phyloP scores from a whole-genome alignment of 495 filamentous ascomycete species.

The Tuber microsphaerosporum region DNA sequence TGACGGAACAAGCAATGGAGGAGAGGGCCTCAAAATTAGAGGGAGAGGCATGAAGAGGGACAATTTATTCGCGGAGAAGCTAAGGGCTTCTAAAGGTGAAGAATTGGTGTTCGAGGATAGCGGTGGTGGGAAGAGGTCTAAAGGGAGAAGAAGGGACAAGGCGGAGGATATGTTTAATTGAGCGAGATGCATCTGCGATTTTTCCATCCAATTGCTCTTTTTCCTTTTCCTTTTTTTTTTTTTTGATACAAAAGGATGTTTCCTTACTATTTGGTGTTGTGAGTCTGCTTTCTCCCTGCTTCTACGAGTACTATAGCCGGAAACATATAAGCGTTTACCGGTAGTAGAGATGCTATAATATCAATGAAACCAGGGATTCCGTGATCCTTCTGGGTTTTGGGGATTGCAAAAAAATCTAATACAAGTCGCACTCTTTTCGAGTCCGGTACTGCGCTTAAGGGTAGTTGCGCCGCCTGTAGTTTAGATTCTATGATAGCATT shows the following conservation, averaged over 20 bases:
- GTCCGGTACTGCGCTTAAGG: neutral
- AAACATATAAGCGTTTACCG: neutral
- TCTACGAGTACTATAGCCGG: neutral
- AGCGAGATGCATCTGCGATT: neutral
- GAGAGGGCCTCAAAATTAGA: conserved; percentile 26
- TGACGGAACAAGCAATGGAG: conserved; percentile 9
- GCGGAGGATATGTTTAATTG: conserved; percentile 40
- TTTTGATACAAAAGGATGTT: neutral
- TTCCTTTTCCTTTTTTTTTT: no score
- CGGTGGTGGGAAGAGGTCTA: conserved; percentile 10
- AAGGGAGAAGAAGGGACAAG: conserved; percentile 29
- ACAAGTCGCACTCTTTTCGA: neutral
- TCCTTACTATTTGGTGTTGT: neutral
- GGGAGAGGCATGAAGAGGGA: conserved; percentile 24
- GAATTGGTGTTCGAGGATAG: conserved; percentile 24
- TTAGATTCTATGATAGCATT: neutral
- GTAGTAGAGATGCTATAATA: neutral
- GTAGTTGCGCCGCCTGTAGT: neutral
- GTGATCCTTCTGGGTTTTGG: neutral
- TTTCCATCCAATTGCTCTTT: neutral
- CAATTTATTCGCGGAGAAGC: conserved; percentile 39
- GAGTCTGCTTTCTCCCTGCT: neutral
- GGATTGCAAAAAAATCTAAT: neutral
- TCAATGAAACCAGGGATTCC: neutral
- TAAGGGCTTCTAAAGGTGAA: conserved; percentile 36